Evolutionary conservation across 495 filamentous ascomycete genomes (phyloP), one percentile per base, ranked within the genome.

Genomic region (Lasiosphaeria hispida): DNA sequence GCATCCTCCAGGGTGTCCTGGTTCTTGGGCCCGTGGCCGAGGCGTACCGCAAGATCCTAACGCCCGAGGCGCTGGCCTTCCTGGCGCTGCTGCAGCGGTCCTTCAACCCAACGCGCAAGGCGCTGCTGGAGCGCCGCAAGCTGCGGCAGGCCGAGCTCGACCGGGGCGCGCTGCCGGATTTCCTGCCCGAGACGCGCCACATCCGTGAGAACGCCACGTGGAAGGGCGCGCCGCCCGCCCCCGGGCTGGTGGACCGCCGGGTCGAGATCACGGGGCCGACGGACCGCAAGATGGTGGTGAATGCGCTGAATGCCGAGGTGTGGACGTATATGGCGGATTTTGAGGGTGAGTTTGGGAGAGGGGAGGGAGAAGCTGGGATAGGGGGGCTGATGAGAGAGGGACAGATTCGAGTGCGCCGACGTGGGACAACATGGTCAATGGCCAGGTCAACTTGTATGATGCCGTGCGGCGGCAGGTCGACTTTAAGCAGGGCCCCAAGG

Each of bases 251-350:
- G 37, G 95, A 99, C 77, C 85, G 94, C 58, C 82, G 94, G 60
- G 92, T 96, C n/a, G 94, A 99, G 81, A 99, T 99, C 75, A 99
- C 94, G 11, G 94, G 94, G 1, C 94, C 94, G 0, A 97, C 94
- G 3, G 94, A 97, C 75, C 83, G 95, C 58, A 99, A 97, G 84
- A 99, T 99, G 94, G 91, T 99, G 39, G 90, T 99, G 55, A 99
- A 99, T 75, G 94, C 94, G 6, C 67, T 99, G 71, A 99, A 99
- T 74, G 87, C 93, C 38, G 84, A 97, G 69, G 95, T 97, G 15
- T 99, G 90, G 91, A 97, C 94, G 33, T 99, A 99, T 72, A 99
- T 99, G 94, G 95, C 94, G 30, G 94, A 99, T 78, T 94, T 99
- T 56, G 94, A 99, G 77, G 92, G 91, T 92, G 71, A 48, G 77